Conservation (phyloP, 2,329 filamentous ascomycete species). For the Fusarium continuum region DNA sequence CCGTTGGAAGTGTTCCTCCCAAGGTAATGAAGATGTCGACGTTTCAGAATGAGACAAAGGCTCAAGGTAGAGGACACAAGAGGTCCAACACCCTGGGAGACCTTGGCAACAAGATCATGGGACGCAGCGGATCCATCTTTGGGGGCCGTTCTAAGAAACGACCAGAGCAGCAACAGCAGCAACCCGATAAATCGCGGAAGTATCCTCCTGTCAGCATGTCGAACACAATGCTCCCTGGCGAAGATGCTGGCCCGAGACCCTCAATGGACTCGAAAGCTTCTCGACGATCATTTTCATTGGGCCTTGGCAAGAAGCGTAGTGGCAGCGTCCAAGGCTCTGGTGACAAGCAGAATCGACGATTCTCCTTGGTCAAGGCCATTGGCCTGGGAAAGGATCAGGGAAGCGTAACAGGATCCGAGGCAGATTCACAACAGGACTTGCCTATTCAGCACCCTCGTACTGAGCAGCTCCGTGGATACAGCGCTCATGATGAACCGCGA, state of each 20-base stretch:
- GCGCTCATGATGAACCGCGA: slow-evolving; percentile 49
- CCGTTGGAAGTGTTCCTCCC: slow-evolving; percentile 66
- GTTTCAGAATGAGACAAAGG: slow-evolving; percentile 63
- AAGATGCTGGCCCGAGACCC: slow-evolving; percentile 60
- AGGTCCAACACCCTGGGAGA: slow-evolving; percentile 80
- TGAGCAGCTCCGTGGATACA: slow-evolving; percentile 47
- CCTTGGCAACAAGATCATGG: slow-evolving; percentile 85
- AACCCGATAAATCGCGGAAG: slow-evolving; percentile 70
- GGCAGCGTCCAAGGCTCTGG: slow-evolving; percentile 69
- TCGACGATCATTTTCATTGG: slow-evolving; percentile 75
- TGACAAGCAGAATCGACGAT: slow-evolving; percentile 69
- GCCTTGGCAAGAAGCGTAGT: slow-evolving; percentile 74
- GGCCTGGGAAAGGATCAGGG: slow-evolving; percentile 65
- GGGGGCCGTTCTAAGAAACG: slow-evolving; percentile 67
- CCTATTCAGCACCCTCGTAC: slow-evolving; percentile 58
- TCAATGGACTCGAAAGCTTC: slow-evolving; percentile 76
- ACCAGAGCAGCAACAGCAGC: slow-evolving; percentile 58
- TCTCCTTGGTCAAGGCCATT: slow-evolving; percentile 76
- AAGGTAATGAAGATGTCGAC: slow-evolving; percentile 68
- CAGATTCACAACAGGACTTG: slow-evolving; percentile 62
- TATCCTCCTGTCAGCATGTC: slow-evolving; percentile 95
- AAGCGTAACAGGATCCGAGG: slow-evolving; percentile 56
- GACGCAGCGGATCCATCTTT: slow-evolving; percentile 83
- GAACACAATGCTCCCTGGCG: slow-evolving; percentile 69
- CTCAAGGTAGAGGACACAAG: slow-evolving; percentile 67